Evolutionary conservation across 2,329 filamentous ascomycete genomes (phyloP).

Genomic region (Ampelomyces quisqualis): DNA sequence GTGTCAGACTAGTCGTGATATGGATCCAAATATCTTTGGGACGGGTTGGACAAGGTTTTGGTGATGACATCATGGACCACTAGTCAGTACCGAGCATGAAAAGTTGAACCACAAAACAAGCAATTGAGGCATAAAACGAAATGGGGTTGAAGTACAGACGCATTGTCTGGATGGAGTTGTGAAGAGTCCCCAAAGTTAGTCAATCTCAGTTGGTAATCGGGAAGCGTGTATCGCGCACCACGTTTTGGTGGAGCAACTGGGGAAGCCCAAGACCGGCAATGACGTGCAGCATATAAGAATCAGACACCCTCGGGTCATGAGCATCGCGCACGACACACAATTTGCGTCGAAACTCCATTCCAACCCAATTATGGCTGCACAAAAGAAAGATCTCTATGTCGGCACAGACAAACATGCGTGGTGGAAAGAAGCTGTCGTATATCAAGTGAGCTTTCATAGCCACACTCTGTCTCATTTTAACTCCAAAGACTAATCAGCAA

Average conservation of each 20-base stretch:
- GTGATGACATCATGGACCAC: no score
- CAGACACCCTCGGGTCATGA: neutral
- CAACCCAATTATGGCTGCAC: neutral
- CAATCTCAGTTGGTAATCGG: neutral
- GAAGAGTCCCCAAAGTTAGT: no score
- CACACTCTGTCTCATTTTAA: neutral
- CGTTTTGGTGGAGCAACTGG: no score
- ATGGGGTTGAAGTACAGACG: no score
- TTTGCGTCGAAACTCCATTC: neutral
- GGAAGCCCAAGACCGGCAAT: neutral
- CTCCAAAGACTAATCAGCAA: neutral
- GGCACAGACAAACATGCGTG: constrained; percentile 46
- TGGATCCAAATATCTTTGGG: no score
- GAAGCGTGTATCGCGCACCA: neutral
- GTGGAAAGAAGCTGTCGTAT: constrained; percentile 64
- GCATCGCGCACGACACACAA: neutral
- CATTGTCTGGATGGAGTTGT: no score
- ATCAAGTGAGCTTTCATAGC: constrained; percentile 47
- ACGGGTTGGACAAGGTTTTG: no score
- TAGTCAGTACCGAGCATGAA: no score
- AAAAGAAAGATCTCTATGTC: constrained; percentile 29
- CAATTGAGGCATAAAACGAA: no score
- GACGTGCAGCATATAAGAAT: neutral
- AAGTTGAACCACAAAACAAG: no score
- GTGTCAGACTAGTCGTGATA: no score